These are phyloP conservation scores for Phytophthora colocasiae DNA, from an alignment of 352 stramenopile genomes.

Conservation along the genomic window DNA sequence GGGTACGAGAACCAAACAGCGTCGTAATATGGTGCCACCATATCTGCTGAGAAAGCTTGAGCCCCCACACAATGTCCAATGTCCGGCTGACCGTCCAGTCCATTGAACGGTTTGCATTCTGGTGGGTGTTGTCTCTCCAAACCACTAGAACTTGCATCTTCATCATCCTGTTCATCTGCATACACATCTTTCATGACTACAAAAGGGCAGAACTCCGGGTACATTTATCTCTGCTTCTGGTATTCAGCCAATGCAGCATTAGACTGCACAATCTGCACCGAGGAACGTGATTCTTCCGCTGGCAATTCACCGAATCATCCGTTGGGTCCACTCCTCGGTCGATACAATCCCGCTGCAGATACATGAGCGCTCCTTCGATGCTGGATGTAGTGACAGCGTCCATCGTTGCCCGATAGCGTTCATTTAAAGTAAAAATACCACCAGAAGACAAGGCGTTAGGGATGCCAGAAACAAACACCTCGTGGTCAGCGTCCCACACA, in stretches of 20 bases:
- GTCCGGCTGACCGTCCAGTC: constrained; percentile 55
- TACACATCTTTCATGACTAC: constrained; percentile 61
- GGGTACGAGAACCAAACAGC: constrained; percentile 84
- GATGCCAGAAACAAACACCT: constrained; percentile 56
- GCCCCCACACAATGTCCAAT: constrained; percentile 70
- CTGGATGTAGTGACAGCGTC: constrained; percentile 78
- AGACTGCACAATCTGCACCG: constrained; percentile 63
- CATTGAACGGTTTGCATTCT: constrained; percentile 77
- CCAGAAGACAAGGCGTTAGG: constrained; percentile 11
- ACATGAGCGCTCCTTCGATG: constrained; percentile 74
- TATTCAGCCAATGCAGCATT: constrained; percentile 70
- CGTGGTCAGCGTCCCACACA: constrained; percentile 53
- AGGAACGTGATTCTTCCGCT: constrained; percentile 70
- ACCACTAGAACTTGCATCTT: constrained; percentile 29
- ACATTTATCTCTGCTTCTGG: constrained; percentile 58
- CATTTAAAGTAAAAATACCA: constrained; percentile 41
- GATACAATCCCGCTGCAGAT: constrained; percentile 76
- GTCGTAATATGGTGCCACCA: constrained; percentile 66
- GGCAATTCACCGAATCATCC: constrained; percentile 31
- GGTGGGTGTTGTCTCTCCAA: constrained; percentile 29
- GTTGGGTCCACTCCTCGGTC: constrained; percentile 49
- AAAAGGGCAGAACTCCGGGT: constrained; percentile 78
- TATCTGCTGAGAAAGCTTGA: constrained; percentile 59
- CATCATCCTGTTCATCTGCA: constrained; percentile 32
- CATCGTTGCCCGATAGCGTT: constrained; percentile 57